Percentiles rank a stretch among this genome's conserved stretches.
Conservation (phyloP, 169 alveolate genomes). For the Cryptosporidium canis region DNA sequence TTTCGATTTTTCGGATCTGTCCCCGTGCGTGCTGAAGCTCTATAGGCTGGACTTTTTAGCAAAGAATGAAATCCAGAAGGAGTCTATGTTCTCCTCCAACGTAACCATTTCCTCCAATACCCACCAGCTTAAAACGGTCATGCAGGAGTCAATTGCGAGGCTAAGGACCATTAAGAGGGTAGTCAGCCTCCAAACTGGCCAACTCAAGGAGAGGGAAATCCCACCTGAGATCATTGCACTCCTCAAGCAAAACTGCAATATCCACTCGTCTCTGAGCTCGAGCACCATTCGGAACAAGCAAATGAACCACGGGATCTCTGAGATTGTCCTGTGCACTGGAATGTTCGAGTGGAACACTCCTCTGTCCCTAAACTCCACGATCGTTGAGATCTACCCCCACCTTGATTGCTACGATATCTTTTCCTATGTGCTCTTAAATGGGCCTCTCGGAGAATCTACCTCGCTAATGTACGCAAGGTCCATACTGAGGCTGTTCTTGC, state of each 20-base stretch:
- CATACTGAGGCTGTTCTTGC: constrained; percentile 9
- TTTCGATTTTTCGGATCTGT: constrained; percentile 55
- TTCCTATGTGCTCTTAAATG: constrained; percentile 43
- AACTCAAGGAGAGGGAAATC: neutral
- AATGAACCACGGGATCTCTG: constrained; percentile 34
- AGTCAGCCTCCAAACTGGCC: neutral
- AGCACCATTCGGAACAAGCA: constrained; percentile 12
- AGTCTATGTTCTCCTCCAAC: constrained; percentile 40
- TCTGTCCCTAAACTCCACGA: constrained; percentile 22
- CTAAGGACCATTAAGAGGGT: neutral
- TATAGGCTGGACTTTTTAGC: constrained; percentile 34
- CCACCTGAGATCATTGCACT: neutral
- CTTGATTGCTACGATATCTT: constrained; percentile 42
- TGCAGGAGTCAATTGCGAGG: constrained; percentile 1
- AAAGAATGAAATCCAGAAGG: constrained; percentile 8
- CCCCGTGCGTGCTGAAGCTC: constrained; percentile 35
- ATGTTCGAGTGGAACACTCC: constrained; percentile 67
- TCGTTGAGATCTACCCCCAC: constrained; percentile 40
- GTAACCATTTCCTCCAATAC: constrained; percentile 54
- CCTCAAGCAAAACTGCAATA: constrained; percentile 28
- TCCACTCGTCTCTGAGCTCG: neutral
- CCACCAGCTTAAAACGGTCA: neutral
- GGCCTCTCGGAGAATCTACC: constrained; percentile 30
- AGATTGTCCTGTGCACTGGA: constrained; percentile 13
- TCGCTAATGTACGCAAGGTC: constrained; percentile 58